Evolutionary conservation across 2,329 filamentous ascomycete genomes (phyloP).

Genomic region (Fusarium proliferatum): DNA sequence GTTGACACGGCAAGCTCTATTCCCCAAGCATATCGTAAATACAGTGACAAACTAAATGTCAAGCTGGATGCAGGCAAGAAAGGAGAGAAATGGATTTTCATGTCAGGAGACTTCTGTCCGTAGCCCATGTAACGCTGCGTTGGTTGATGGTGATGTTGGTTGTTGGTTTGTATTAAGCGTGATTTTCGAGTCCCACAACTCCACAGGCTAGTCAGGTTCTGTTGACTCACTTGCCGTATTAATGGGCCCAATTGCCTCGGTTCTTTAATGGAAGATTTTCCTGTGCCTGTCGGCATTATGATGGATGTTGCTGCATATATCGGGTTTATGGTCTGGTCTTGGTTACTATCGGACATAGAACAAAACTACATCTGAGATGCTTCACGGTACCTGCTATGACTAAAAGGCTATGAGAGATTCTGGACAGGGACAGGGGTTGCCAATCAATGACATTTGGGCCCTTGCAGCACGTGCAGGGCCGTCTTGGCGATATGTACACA

Average conservation of each 20-base stretch:
- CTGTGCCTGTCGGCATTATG: accelerated
- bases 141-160: not conserved
- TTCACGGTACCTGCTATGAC: too few relatives aligned
- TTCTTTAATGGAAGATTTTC: not conserved
- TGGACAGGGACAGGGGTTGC: not conserved
- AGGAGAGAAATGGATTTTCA: not conserved
- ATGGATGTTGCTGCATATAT: not conserved
- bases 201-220: not conserved
- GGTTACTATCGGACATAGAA: not conserved
- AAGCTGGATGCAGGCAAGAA: not conserved
- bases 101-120: not conserved
- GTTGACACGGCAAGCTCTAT: not conserved
- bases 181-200: not conserved
- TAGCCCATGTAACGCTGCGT: not conserved
- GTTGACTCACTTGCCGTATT: not conserved
- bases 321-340: not conserved
- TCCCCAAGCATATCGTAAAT: not conserved
- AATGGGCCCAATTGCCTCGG: not conserved
- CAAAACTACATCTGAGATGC: too few relatives aligned
- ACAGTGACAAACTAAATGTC: not conserved
- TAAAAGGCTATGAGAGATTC: not conserved
- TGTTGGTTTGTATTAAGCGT: not conserved
- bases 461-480: not conserved
- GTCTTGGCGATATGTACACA: not conserved
- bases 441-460: not conserved